Base-by-base conservation (phyloP, 2,329 filamentous ascomycete genomes). In the Onygenales sp. region DNA sequence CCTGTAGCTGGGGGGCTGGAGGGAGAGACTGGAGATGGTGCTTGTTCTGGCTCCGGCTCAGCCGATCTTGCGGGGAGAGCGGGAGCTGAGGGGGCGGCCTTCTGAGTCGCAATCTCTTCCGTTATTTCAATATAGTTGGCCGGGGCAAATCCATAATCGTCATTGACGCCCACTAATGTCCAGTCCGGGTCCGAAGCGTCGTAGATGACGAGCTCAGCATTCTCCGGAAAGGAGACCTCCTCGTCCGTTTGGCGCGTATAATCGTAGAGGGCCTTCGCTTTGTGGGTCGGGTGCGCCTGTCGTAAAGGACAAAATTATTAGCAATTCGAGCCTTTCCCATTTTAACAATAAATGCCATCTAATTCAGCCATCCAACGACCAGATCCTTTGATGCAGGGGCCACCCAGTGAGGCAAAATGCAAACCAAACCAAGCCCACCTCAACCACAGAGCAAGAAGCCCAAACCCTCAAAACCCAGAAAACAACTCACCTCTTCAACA, bases 241-340 rank as follows among this genome's bases (percentile, higher is more conserved):
- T 98, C 93, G 66, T 98, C 93, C 27, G 93, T 98, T 74, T 98
- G 93, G 63, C 92, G 83, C 50, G 88, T 88, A 70, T 98, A 98
- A 70, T 98, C 93, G 75, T 92, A 98, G n/a, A 97, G 81, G n/a
- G 93, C 89, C 69, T 86, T 90, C 49, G 92, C 93, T 60, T 85
- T 79, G 57, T 82, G 76, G 57, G 81, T 71, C 27, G 87, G 81
- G 63, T 79, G 74, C 55, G 85, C 85, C 84, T 89, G 61, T 46
- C n/a, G 14, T 31, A 49, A 33, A 31, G 13, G 9, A 33, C 3
- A 46, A 39, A 11, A 7, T 9, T 2, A 21, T 49, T 41, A 49
- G 36, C 35, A 27, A 41, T 27, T 10, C 46, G 27, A 21, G 35
- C 1, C 35, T n/a, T n/a, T 32, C 7, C 8, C 17, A 17, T n/a